These are phyloP conservation scores for Holtermannia corniformis DNA, from an alignment of 768 basidiomycete genomes.

Conservation along the genomic window DNA sequence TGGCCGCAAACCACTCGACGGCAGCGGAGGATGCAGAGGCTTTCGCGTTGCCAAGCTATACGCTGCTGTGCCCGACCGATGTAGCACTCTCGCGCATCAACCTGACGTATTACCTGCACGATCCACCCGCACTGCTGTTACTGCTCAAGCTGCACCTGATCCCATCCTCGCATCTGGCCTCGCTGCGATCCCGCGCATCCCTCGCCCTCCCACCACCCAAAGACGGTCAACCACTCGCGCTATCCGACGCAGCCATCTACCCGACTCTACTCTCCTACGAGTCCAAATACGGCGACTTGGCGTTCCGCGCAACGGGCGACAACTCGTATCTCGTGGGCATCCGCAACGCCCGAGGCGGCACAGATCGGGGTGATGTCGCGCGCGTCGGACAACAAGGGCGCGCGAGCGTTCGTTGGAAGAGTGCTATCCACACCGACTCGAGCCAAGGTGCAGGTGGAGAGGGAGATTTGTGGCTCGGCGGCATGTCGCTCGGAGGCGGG, in stretches of 20 bases:
- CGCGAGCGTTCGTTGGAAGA: constrained; percentile 50
- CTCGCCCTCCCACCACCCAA: constrained; percentile 30
- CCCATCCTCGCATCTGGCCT: constrained; percentile 51
- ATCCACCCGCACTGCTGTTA: constrained; percentile 31
- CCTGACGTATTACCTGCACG: constrained; percentile 49
- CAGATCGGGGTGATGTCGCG: constrained; percentile 44
- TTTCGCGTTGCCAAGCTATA: constrained; percentile 52
- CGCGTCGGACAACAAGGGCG: constrained; percentile 40
- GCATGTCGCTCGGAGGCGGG: constrained; percentile 73
- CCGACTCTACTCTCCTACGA: constrained; percentile 52
- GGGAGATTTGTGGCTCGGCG: constrained; percentile 61
- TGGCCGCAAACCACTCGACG: constrained; percentile 1
- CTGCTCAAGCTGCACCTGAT: constrained; percentile 44
- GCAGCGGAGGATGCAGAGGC: constrained; percentile 12
- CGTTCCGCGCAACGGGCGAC: constrained; percentile 53
- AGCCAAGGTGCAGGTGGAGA: constrained; percentile 53
- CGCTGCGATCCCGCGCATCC: constrained; percentile 23
- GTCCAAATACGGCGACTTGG: constrained; percentile 69
- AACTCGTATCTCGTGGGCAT: constrained; percentile 45
- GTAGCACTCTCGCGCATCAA: constrained; percentile 83
- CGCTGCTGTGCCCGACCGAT: constrained; percentile 81
- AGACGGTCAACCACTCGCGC: constrained; percentile 61
- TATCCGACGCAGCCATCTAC: constrained; percentile 65
- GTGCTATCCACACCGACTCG: not conserved
- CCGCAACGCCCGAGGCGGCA: constrained; percentile 42